Conservation (phyloP, 345 rosid genomes). For the Eucalyptus virginea region DNA sequence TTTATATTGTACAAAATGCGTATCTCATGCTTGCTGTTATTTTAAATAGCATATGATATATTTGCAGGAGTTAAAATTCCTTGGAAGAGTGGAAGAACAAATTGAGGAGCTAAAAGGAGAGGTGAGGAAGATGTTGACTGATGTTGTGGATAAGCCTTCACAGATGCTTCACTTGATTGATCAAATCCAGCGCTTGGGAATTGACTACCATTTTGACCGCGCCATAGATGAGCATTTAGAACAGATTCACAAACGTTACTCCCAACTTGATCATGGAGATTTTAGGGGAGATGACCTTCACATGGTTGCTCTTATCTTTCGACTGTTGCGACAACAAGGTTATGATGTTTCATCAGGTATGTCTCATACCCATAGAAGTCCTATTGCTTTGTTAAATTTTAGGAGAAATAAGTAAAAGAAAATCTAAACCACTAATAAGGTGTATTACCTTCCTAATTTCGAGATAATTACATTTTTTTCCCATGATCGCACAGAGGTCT, state of each 20-base stretch:
- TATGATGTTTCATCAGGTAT: neutral
- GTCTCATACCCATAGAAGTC: neutral
- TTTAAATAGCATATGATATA: neutral
- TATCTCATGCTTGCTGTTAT: neutral
- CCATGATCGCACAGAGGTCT: slow-evolving; percentile 2
- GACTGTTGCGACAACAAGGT: neutral
- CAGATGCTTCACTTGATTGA: neutral
- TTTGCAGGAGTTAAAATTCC: neutral
- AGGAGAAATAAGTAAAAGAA: neutral
- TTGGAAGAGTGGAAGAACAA: neutral
- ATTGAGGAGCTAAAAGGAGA: neutral
- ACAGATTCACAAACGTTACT: neutral
- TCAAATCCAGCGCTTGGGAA: neutral
- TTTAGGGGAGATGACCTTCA: neutral
- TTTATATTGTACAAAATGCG: neutral
- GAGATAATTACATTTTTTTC: neutral
- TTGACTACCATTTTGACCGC: neutral
- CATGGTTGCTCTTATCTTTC: neutral
- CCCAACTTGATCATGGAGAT: neutral
- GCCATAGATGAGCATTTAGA: neutral
- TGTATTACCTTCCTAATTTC: neutral
- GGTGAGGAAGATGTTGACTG: slow-evolving; percentile 3
- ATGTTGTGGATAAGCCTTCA: neutral
- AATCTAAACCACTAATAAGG: neutral
- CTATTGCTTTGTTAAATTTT: neutral